Evolutionary conservation across 2,329 filamentous ascomycete species (phyloP).

Genomic region (Fusarium abutilonis): DNA sequence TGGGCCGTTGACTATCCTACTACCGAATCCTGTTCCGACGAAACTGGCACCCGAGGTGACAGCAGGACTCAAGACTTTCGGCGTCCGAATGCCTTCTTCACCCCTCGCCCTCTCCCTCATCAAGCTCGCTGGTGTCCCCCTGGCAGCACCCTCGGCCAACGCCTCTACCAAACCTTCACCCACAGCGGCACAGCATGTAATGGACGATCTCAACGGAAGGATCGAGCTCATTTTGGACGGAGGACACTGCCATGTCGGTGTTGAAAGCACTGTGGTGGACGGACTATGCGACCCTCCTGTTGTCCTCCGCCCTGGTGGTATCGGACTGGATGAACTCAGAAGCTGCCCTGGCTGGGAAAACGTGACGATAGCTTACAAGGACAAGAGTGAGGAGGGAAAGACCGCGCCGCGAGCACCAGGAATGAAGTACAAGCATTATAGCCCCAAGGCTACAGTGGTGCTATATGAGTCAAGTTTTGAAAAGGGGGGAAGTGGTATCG

Average conservation of each 20-base stretch:
- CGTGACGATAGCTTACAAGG: conserved; percentile 80
- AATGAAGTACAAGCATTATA: conserved; percentile 99
- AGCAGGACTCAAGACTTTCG: conserved; percentile 84
- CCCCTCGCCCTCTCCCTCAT: conserved; percentile 90
- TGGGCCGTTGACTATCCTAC: conserved; percentile 88
- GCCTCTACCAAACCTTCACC: conserved; percentile 93
- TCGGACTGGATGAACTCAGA: conserved; percentile 82
- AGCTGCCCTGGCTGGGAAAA: conserved; percentile 82
- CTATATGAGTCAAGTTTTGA: conserved; percentile 73
- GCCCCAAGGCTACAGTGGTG: conserved; percentile 85
- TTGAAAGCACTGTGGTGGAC: conserved; percentile 97
- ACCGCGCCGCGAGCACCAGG: conserved; percentile 83
- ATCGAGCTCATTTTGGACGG: conserved; percentile 92
- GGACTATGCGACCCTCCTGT: conserved; percentile 83
- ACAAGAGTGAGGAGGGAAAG: conserved; percentile 73
- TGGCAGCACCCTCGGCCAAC: conserved; percentile 94
- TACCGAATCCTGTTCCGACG: conserved; percentile 77
- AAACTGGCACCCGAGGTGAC: conserved; percentile 91
- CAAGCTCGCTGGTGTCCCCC: conserved; percentile 76
- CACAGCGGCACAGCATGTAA: conserved; percentile 88
- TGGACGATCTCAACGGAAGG: conserved; percentile 81
- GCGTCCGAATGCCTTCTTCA: conserved; percentile 87
- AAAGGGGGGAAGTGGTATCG: conserved; percentile 50
- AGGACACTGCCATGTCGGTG: conserved; percentile 84
- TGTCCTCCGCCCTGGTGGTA: conserved; percentile 85